A percentile compares a stretch with the other conserved stretches of the same genome.
These are phyloP conservation scores for Penstemon newberryi DNA, from an alignment of 257 asterid species.

Conservation along the genomic window DNA sequence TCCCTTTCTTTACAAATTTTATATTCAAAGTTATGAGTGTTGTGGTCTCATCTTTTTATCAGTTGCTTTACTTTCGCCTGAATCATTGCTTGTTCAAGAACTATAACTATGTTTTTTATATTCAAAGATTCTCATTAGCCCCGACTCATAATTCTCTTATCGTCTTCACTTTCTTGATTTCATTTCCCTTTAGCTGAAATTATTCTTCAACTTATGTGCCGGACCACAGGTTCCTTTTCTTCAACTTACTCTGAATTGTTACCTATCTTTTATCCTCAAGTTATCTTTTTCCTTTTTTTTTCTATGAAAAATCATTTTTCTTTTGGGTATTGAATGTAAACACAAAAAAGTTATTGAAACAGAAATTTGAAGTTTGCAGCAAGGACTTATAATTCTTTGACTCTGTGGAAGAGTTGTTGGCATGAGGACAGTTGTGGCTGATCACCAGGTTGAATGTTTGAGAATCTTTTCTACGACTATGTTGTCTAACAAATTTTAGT, in stretches of 20 bases:
- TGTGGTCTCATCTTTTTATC: slow-evolving; percentile 34
- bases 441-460: neutral
- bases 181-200: slow-evolving; percentile 5
- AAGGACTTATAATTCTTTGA: neutral
- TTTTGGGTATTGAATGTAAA: neutral
- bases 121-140: slow-evolving; percentile 27
- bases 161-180: neutral
- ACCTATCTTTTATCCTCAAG: neutral
- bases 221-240: neutral
- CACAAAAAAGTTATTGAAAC: neutral
- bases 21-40: slow-evolving; percentile 33
- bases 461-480: neutral
- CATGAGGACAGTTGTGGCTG: neutral
- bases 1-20: slow-evolving; percentile 31
- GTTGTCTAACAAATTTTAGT: neutral
- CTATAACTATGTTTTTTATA: slow-evolving; percentile 19
- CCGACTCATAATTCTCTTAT: neutral
- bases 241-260: neutral
- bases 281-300: neutral
- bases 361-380: neutral
- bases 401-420: neutral
- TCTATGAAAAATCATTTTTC: neutral
- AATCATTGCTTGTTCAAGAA: slow-evolving; percentile 31
- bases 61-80: slow-evolving; percentile 35
- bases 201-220: neutral